Conservation (phyloP, 306 rosid genomes). For the Vigna angularis region DNA sequence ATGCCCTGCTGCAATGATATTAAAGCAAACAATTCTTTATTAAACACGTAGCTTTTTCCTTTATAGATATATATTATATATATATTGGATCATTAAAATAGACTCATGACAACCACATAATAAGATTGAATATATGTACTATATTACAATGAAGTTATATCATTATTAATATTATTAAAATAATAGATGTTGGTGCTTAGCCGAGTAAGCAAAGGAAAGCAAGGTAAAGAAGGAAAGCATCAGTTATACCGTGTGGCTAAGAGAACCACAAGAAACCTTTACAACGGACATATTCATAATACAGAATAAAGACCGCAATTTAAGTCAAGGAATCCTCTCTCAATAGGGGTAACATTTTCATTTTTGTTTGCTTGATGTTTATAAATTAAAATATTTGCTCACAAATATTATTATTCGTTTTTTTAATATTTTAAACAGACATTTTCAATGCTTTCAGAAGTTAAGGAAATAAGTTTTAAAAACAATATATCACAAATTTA, state of each 20-base stretch:
- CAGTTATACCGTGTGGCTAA: constrained; percentile 6
- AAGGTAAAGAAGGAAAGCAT: constrained; percentile 25
- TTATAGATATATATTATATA: background rate
- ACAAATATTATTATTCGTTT: background rate
- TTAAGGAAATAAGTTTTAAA: background rate
- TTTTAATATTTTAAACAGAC: background rate
- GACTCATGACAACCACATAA: background rate
- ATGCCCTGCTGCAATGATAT: background rate
- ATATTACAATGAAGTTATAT: background rate
- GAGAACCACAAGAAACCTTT: constrained; percentile 12
- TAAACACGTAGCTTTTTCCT: background rate
- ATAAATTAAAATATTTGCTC: background rate
- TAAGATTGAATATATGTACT: background rate
- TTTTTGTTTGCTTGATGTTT: background rate
- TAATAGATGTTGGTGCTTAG: background rate
- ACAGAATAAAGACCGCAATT: background rate
- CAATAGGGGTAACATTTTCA: background rate
- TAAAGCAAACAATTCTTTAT: background rate
- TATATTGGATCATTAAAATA: background rate
- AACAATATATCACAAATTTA: background rate
- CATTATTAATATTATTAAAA: too few species aligned
- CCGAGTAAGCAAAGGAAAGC: constrained; percentile 3
- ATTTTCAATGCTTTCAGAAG: background rate
- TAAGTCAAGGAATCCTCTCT: constrained; percentile 1
- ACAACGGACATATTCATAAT: background rate